Evolutionary conservation across 805 yeast genomes (phyloP).

Genomic region (Lachancea waltii): DNA sequence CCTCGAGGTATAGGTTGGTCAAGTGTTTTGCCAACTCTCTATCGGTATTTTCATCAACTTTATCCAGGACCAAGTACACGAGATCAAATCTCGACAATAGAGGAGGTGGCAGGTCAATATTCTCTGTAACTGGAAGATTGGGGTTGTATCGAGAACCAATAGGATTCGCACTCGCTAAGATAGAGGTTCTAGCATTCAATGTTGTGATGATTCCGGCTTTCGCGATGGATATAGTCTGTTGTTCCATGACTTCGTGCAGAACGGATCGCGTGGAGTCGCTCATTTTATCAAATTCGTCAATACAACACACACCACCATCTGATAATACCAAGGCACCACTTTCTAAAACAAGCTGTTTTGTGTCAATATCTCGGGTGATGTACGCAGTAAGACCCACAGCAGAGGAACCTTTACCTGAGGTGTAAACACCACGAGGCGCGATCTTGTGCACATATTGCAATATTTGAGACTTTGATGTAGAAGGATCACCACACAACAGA

Average conservation of each 20-base stretch:
- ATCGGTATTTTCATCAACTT: constrained; percentile 80
- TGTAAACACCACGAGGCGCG: constrained; percentile 89
- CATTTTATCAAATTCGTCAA: constrained; percentile 98
- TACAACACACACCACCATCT: constrained; percentile 98
- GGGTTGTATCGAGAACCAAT: constrained; percentile 94
- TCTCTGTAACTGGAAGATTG: constrained; percentile 87
- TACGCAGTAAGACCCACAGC: constrained; percentile 99
- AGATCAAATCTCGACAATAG: constrained; percentile 89
- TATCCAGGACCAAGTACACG: constrained; percentile 86
- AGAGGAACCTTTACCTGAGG: constrained; percentile 98
- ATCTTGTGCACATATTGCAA: constrained; percentile 92
- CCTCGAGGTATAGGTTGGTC: constrained; percentile 88
- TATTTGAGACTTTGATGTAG: constrained; percentile 96
- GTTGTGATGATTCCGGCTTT: constrained; percentile 98
- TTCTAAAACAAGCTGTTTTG: constrained; percentile 88
- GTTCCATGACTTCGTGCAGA: constrained; percentile 98
- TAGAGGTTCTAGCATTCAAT: constrained; percentile 90
- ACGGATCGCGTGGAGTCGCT: constrained; percentile 90
- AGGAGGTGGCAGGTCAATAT: constrained; percentile 96
- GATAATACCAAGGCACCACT: constrained; percentile 94
- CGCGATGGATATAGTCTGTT: constrained; percentile 95
- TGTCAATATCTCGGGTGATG: constrained; percentile 88
- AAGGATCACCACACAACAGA: constrained; percentile 92
- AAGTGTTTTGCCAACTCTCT: constrained; percentile 84
- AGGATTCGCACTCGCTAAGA: constrained; percentile 95